Percentiles rank a stretch among this genome's conserved stretches.
Conservation (phyloP, 2,329 filamentous ascomycete genomes). For the Pseudogymnoascus sp. region DNA sequence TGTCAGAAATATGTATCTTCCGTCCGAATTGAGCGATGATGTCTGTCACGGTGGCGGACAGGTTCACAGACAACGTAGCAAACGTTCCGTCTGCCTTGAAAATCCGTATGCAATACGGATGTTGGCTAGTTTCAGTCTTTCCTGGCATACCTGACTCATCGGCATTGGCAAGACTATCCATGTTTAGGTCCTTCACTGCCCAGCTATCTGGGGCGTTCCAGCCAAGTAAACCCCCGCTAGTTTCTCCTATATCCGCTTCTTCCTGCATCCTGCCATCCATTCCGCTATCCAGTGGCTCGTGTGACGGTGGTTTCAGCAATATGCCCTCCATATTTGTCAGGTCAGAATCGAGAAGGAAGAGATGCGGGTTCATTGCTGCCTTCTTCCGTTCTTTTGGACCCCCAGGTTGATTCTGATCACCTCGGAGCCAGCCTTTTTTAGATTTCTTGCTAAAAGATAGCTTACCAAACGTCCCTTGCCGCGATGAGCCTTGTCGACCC, state of each 20-base stretch:
- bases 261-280: conserved; percentile 35
- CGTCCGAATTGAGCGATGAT: conserved; percentile 86
- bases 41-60: conserved; percentile 83
- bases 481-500: background rate
- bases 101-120: conserved; percentile 85
- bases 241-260: conserved; percentile 29
- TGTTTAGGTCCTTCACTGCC: conserved; percentile 74
- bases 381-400: conserved; percentile 16
- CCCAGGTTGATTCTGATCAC: conserved; percentile 44
- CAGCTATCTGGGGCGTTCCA: conserved; percentile 97
- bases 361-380: conserved; percentile 46
- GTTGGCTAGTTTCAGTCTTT: conserved; percentile 64
- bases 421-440: conserved; percentile 41
- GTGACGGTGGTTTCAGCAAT: conserved; percentile 60
- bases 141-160: conserved; percentile 62
- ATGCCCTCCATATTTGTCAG: conserved; percentile 89
- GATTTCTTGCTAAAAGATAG: conserved; percentile 57
- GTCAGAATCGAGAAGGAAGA: conserved; percentile 81
- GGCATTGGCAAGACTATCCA: too few relatives aligned
- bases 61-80: conserved; percentile 75
- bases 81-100: conserved; percentile 94
- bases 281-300: conserved; percentile 62
- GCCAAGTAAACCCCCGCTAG: conserved; percentile 41
- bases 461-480: conserved; percentile 36
- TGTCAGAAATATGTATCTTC: conserved; percentile 88